phyloP scores from a whole-genome alignment of 1,139 yeast species.

The Lizanozyma gosingica region DNA sequence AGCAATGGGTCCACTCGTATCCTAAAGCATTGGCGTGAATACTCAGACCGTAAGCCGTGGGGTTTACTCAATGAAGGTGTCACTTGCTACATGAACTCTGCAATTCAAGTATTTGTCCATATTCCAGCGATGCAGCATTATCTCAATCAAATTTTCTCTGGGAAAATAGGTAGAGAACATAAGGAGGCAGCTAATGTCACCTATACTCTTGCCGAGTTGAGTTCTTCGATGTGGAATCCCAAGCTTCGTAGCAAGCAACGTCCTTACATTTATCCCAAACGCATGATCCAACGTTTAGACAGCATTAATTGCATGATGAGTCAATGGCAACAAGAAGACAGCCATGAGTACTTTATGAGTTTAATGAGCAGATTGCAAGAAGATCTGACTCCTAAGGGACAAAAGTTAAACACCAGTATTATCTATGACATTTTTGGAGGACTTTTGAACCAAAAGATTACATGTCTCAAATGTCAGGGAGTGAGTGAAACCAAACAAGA shows the following conservation, averaged over 20 bases:
- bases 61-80: conserved; percentile 91
- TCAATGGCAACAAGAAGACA: conserved; percentile 96
- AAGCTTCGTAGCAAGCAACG: conserved; percentile 10
- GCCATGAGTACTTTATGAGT: conserved; percentile 95
- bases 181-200: neutral
- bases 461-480: conserved; percentile 71
- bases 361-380: conserved; percentile 81
- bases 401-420: conserved; percentile 70
- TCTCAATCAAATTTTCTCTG: conserved; percentile 51
- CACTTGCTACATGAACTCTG: conserved; percentile 94
- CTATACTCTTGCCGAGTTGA: conserved; percentile 61
- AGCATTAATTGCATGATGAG: conserved; percentile 95
- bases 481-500: conserved; percentile 89
- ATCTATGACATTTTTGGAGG: conserved; percentile 95
- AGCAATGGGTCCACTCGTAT: conserved; percentile 47
- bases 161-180: conserved; percentile 17
- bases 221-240: conserved; percentile 52
- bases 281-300: conserved; percentile 59
- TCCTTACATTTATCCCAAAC: conserved; percentile 62
- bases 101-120: conserved; percentile 83
- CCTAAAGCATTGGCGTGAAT: conserved; percentile 53
- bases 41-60: conserved; percentile 40
- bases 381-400: conserved; percentile 84
- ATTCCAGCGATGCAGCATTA: conserved; percentile 88
- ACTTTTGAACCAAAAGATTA: conserved; percentile 69